These are phyloP conservation scores for Grifola frondosa DNA, from an alignment of 1,284 basidiomycete species.

Conservation along the genomic window DNA sequence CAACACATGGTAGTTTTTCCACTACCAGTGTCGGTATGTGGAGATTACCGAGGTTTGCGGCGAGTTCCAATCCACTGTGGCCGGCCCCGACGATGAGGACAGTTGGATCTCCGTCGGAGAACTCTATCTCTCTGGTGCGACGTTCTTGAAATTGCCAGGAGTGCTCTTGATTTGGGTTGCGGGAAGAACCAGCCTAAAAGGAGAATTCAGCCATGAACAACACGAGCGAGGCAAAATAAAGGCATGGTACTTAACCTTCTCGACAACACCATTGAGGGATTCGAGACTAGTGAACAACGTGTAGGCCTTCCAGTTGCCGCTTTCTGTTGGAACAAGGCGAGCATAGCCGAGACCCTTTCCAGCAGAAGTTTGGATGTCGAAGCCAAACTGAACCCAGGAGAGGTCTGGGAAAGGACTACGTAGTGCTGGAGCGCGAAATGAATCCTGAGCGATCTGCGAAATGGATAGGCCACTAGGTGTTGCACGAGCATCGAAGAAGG, in stretches of 20 bases:
- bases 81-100: conserved; percentile 61
- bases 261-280: conserved; percentile 46
- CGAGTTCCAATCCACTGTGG: conserved; percentile 55
- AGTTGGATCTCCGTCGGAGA: conserved; percentile 33
- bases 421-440: conserved; percentile 37
- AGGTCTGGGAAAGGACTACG: conserved; percentile 47
- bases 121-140: conserved; percentile 36
- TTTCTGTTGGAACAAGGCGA: conserved; percentile 47
- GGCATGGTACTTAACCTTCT: conserved; percentile 35
- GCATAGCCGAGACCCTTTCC: conserved; percentile 48
- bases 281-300: conserved; percentile 57
- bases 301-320: conserved; percentile 51
- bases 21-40: conserved; percentile 49
- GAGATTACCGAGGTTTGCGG: conserved; percentile 52
- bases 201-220: too few species aligned
- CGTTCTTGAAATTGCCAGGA: conserved; percentile 33
- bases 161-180: too few species aligned
- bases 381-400: conserved; percentile 52
- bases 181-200: too few species aligned
- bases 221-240: too few species aligned
- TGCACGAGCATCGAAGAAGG: conserved; percentile 46
- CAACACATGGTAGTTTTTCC: conserved; percentile 49
- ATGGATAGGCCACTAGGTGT: conserved; percentile 32
- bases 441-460: too few species aligned
- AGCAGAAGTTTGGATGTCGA: conserved; percentile 50